Base-by-base conservation (phyloP, 2,329 filamentous ascomycete genomes). In the Ophioceras dolichostomum region DNA sequence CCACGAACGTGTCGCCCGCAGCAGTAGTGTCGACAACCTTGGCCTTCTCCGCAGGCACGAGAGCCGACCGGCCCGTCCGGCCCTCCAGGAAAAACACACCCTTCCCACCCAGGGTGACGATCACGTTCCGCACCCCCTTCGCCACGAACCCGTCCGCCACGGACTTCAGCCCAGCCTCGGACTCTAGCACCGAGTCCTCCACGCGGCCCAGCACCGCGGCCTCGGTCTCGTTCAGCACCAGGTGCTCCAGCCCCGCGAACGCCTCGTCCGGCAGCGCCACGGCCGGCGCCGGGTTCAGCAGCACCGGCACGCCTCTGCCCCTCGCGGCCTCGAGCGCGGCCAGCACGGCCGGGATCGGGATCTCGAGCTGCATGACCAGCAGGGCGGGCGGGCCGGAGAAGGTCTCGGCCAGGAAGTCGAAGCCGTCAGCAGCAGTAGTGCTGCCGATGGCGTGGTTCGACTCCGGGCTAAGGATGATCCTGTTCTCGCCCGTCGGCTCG, bases 1-100 rank as follows among this genome's bases (percentile, higher is more conserved):
- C 89, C 5, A 93, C 84, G 60, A 95, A 95, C 0, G 89, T 95
- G 56, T 96, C 89, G 0, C 89, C 89, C 5, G 91, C 91, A 2
- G 83, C 89, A 7, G 89, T 96, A 1, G 89, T 96, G 56, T 96
- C 89, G 4, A 95, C 76, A 2, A 96, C 89, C 16, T 56, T 60
- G 4, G 85, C 80, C 57, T 82, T 80, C 43, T 73, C 68, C 0
- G 83, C 85, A 3, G 62, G 56, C 4, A 87, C 58, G 45, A 76
- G 50, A 1, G 63, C 67, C 37, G 62, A 63, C 31, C 48, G 49
- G 18, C 55, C 58, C 3, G 43, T 28, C 17, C 17, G 27, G 20
- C 60, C 59, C 16, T 65, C 71, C 38, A 68, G 63, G 52, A 73
- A 85, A 55, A 76, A 86, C 20, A 80, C 80, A n/a, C 87, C 87